Base-by-base conservation (phyloP, 2,329 filamentous ascomycete species). In the Neopestalotiopsis rosae region DNA sequence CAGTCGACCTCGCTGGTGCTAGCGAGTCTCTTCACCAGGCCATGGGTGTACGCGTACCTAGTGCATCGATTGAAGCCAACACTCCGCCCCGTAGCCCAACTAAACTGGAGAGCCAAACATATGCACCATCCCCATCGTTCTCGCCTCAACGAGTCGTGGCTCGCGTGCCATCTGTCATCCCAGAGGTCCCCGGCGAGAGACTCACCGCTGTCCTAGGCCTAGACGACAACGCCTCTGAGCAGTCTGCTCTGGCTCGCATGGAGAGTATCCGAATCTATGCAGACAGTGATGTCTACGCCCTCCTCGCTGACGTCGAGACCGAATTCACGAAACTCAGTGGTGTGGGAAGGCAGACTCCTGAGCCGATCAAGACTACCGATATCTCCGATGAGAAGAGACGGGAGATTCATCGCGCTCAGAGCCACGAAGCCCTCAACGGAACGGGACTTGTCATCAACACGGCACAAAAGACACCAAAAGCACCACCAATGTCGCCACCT, bases 231-330 rank as follows among this genome's bases (percentile, higher is more conserved):
- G 74, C 71, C 40, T 69, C 72, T 1, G 74, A 73, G n/a, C 71
- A 80, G 52, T 74, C 76, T 38, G 69, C 74, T 5, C 69, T 78
- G 6, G 70, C 75, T 67, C 73, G 77, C 13, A 77, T 89, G 49
- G 88, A 92, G 77, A 92, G 89, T 76, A 92, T 92, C 69, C 87
- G 88, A 28, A 86, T 92, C 72, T 92, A 92, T 72, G 90, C 89
- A 28, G 90, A 90, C 69, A 87, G 88, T 69, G 90, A 91, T 61
- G 87, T 93, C 9, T 92, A 90, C 72, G 86, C 88, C 2, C 83
- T 93, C 1, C 82, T 93, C 56, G 89, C 88, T 1, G 90, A 92
- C 72, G 90, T 92, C 14, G 90, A 92, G 77, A 84, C 84, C 70
- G 86, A 89, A 74, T 88, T 90, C 75, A 85, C 79, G 66, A 81